Evolutionary conservation across 371 early-diverging fungal species (phyloP).

Genomic region (Mortierella sp.): DNA sequence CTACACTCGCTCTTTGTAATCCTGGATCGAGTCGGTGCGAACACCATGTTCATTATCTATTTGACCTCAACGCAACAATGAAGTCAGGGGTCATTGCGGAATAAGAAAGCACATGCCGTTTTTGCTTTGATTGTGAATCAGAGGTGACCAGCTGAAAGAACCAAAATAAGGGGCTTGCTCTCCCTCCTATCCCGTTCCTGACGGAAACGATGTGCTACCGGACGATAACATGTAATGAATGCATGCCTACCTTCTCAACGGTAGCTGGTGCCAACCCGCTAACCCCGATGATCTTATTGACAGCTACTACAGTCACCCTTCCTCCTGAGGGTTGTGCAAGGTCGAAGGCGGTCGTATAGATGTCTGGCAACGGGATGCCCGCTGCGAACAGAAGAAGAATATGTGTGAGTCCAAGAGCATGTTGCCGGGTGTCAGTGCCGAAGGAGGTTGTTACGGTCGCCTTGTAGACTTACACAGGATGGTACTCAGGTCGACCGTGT

Average conservation of each 20-base stretch:
- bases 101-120: neutral
- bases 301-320: constrained; percentile 60
- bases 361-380: constrained; percentile 64
- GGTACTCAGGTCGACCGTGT: constrained; percentile 15
- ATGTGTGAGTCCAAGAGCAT: neutral
- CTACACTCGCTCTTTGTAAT: constrained; percentile 76
- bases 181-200: neutral
- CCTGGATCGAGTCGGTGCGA: constrained; percentile 61
- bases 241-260: constrained; percentile 62
- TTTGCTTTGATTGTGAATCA: too few species aligned
- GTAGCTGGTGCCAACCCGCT: constrained; percentile 62
- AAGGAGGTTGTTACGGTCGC: too few species aligned
- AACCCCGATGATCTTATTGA: constrained; percentile 62
- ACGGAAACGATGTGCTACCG: neutral
- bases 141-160: neutral
- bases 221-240: neutral
- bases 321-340: constrained; percentile 63
- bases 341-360: constrained; percentile 67
- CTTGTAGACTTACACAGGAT: constrained; percentile 23
- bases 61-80: neutral
- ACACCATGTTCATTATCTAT: constrained; percentile 57
- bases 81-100: neutral
- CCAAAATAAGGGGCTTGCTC: neutral
- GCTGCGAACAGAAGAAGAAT: constrained; percentile 34
- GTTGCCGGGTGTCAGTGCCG: too few species aligned